Percentiles rank a stretch among this genome's conserved stretches.
Evolutionary conservation across 495 filamentous ascomycete genomes (phyloP).

Genomic region (Aspergillus coremiiformis): DNA sequence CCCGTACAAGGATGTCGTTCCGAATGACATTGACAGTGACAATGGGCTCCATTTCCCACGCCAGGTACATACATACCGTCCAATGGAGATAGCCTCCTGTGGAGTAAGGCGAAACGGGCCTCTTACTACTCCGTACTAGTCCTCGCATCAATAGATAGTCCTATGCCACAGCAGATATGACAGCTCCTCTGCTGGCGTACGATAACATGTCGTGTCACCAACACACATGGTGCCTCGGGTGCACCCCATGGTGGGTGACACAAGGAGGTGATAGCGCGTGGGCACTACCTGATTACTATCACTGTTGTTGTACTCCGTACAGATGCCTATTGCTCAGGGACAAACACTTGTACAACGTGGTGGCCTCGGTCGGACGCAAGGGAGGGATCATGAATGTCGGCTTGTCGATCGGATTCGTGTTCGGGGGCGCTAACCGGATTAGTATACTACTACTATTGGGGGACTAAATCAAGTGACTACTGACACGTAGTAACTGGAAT

Average conservation of each 20-base stretch:
- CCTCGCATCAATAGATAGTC: no score
- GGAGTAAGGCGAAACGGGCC: no score
- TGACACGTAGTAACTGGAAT: background rate
- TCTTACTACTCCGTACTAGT: no score
- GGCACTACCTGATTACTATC: background rate
- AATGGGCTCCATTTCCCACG: background rate
- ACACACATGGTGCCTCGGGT: background rate
- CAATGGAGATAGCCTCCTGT: background rate
- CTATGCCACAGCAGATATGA: conserved; percentile 3
- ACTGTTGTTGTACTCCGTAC: background rate
- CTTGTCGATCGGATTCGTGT: background rate
- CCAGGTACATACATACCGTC: background rate
- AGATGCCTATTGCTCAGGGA: background rate
- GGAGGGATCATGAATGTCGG: background rate
- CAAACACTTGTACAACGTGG: background rate
- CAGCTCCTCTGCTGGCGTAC: background rate
- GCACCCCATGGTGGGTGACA: background rate
- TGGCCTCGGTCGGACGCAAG: background rate
- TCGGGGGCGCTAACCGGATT: background rate
- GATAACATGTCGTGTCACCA: background rate
- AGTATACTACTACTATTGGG: background rate
- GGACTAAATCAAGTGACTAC: background rate
- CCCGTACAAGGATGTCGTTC: background rate
- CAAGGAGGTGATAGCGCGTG: background rate
- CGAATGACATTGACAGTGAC: background rate